Conservation (phyloP, 345 rosid genomes). For the Trapa bicornis region DNA sequence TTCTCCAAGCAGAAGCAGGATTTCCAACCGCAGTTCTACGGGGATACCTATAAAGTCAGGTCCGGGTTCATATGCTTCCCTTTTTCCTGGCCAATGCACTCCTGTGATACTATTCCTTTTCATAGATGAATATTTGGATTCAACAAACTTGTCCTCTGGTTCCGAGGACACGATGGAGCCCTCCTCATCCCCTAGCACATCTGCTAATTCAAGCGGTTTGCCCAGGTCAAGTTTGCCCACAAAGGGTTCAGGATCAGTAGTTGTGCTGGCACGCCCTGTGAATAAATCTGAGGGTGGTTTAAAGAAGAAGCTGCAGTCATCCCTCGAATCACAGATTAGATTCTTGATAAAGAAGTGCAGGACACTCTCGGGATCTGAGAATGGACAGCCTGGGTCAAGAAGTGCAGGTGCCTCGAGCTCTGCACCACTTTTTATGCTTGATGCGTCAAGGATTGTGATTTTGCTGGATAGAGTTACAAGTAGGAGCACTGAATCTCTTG, state of each 20-base stretch:
- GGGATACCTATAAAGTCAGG: conserved; percentile 65
- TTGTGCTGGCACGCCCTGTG: conserved; percentile 68
- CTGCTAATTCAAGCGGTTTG: conserved; percentile 31
- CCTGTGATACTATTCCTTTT: conserved; percentile 64
- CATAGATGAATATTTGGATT: conserved; percentile 52
- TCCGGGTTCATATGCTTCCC: conserved; percentile 46
- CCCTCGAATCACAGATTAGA: conserved; percentile 68
- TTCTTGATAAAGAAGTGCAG: conserved; percentile 71
- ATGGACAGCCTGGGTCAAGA: conserved; percentile 44
- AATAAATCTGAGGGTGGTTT: conserved; percentile 60
- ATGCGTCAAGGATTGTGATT: conserved; percentile 65
- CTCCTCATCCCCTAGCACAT: conserved; percentile 22
- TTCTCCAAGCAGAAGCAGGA: conserved; percentile 43
- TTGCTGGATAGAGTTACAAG: conserved; percentile 37
- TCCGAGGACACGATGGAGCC: conserved; percentile 38
- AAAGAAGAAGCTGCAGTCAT: conserved; percentile 64
- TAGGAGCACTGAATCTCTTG: conserved; percentile 52
- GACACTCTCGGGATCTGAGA: conserved; percentile 48
- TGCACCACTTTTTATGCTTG: conserved; percentile 64
- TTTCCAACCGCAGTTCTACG: conserved; percentile 34
- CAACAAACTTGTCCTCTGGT: conserved; percentile 19
- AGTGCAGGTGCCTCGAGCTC: conserved; percentile 43
- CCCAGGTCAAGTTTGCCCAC: conserved; percentile 38
- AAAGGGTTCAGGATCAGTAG: conserved; percentile 60
- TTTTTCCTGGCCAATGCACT: conserved; percentile 74